Evolutionary conservation across 2,329 filamentous ascomycete genomes (phyloP).

Genomic region (Fusarium phyllophilum): DNA sequence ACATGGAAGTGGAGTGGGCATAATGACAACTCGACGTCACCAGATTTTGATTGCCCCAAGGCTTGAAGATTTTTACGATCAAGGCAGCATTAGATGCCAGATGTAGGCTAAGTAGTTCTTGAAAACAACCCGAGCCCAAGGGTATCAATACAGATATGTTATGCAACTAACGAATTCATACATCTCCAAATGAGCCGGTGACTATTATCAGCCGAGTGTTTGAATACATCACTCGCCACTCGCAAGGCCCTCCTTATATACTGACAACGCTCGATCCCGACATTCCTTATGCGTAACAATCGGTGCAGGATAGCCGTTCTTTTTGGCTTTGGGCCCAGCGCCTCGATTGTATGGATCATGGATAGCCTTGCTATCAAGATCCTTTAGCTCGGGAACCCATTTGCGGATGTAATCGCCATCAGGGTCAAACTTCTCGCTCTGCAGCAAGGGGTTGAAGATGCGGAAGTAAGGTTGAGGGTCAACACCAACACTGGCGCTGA

Average conservation of each 20-base stretch:
- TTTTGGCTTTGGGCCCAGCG: conserved; percentile 66
- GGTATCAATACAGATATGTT: neutral
- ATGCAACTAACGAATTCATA: neutral
- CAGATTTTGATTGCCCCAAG: neutral
- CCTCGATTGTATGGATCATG: conserved; percentile 83
- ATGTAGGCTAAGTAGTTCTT: neutral
- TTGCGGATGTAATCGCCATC: conserved; percentile 82
- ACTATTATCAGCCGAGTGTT: neutral
- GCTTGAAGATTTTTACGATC: neutral
- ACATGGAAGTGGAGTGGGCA: neutral
- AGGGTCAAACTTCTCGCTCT: conserved; percentile 87
- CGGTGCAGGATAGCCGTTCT: conserved; percentile 76
- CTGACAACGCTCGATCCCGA: conserved; percentile 72
- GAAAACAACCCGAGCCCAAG: neutral
- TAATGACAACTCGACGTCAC: neutral
- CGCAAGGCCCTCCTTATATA: conserved; percentile 70
- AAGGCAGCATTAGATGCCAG: neutral
- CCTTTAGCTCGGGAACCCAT: conserved; percentile 81
- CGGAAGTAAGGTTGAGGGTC: conserved; percentile 92
- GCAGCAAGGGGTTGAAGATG: conserved; percentile 86
- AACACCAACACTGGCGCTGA: conserved; percentile 73
- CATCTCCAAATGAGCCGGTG: neutral
- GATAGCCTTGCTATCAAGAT: conserved; percentile 72
- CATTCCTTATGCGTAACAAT: conserved; percentile 79
- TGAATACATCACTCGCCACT: conserved; percentile 40